phyloP scores from a whole-genome alignment of 2,329 filamentous ascomycete species.

The Colletotrichum cereale region DNA sequence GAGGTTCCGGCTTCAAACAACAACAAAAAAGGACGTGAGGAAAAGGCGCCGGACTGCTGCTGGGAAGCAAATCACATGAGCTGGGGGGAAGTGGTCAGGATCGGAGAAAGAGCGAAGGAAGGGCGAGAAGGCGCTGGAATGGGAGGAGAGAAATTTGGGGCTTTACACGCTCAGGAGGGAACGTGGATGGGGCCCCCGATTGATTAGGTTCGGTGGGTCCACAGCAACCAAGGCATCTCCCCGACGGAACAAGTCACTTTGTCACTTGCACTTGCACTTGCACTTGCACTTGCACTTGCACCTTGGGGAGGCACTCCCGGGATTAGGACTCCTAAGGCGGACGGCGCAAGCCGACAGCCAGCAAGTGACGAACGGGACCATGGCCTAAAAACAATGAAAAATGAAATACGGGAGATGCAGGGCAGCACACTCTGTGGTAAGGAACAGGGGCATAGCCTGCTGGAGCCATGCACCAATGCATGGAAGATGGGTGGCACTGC shows the following conservation, averaged over 20 bases:
- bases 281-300: background rate
- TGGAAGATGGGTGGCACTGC: constrained; percentile 26
- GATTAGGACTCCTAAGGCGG: background rate
- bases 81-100: background rate
- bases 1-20: constrained; percentile 6
- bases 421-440: constrained; percentile 14
- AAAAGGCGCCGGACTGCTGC: constrained; percentile 29
- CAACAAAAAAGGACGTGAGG: background rate
- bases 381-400: constrained; percentile 8
- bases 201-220: constrained; percentile 38
- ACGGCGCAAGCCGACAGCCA: background rate
- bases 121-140: constrained; percentile 34
- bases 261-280: background rate
- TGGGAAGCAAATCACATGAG: constrained; percentile 41
- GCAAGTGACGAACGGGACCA: constrained; percentile 20
- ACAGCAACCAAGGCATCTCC: constrained; percentile 35
- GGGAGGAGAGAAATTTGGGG: constrained; percentile 29
- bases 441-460: constrained; percentile 35
- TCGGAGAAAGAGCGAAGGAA: constrained; percentile 8
- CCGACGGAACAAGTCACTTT: constrained; percentile 21
- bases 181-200: constrained; percentile 34
- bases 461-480: constrained; percentile 23
- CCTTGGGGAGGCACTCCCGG: background rate
- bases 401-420: constrained; percentile 25
- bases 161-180: constrained; percentile 29